Evolutionary conservation across 2,329 filamentous ascomycete species (phyloP).

Genomic region (Pseudogymnoascus sp.): DNA sequence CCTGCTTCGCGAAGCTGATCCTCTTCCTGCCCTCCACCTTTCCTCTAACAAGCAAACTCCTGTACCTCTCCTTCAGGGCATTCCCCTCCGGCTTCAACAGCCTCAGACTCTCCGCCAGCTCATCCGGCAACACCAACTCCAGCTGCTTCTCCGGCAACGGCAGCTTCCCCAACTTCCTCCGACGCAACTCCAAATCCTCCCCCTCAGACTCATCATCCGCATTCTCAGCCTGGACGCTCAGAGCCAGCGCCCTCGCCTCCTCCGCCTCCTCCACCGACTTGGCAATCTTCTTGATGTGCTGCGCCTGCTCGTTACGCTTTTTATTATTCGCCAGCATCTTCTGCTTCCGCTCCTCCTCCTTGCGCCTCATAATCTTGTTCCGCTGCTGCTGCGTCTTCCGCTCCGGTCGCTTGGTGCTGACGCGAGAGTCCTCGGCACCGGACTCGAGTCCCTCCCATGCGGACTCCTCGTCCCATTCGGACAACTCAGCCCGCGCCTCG

Average conservation of each 20-base stretch:
- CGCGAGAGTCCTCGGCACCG: slow-evolving; percentile 57
- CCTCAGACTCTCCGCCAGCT: slow-evolving; percentile 73
- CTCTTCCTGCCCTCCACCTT: slow-evolving; percentile 78
- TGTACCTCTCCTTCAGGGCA: slow-evolving; percentile 81
- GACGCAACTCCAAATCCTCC: slow-evolving; percentile 57
- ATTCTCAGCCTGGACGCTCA: slow-evolving; percentile 35
- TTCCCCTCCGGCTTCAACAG: slow-evolving; percentile 93
- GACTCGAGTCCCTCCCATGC: slow-evolving; percentile 89
- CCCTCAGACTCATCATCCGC: slow-evolving; percentile 47
- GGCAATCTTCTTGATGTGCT: slow-evolving; percentile 62
- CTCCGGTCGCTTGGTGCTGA: slow-evolving; percentile 66
- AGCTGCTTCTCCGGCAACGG: slow-evolving; percentile 70
- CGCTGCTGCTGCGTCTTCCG: slow-evolving; percentile 80
- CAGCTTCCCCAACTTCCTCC: slow-evolving; percentile 64
- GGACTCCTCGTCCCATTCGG: slow-evolving; percentile 76
- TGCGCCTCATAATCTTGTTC: slow-evolving; percentile 81
- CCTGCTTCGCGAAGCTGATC: slow-evolving; percentile 73
- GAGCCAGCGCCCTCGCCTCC: slow-evolving; percentile 35
- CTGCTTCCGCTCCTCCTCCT: slow-evolving; percentile 70
- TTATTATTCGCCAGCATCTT: slow-evolving; percentile 71
- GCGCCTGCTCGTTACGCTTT: slow-evolving; percentile 61
- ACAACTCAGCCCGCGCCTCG: slow-evolving; percentile 55
- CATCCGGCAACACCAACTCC: slow-evolving; percentile 72
- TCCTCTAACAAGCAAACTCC: slow-evolving; percentile 78
- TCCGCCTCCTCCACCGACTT: slow-evolving; percentile 55